Base-by-base conservation (phyloP, 2,329 filamentous ascomycete species). In the Monosporascus sp. region DNA sequence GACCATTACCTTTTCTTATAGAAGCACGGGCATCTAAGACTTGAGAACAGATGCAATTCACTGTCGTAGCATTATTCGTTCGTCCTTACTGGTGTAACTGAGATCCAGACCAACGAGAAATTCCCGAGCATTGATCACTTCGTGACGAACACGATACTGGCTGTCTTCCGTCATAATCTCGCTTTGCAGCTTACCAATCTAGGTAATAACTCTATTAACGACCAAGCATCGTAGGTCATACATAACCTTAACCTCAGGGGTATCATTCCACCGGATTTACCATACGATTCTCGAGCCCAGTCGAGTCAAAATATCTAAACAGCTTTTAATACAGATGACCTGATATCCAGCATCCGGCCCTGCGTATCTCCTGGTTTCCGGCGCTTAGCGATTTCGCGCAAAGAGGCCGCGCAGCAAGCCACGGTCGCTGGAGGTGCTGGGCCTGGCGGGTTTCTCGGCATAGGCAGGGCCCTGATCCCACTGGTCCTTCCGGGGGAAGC, bases 401-500 rank as follows among this genome's bases (percentile, higher is more conserved):
- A 46, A 46, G 43, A 46, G 24, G 22, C 16, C 24, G 43, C 43
- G 22, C 14, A 46, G 14, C 43, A 46, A n/a, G 22, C 43, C 43
- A 16, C 43, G 43, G 24, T 46, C 43, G 43, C 43, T 46, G 3
- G 43, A 46, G 14, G 20, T 17, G 24, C 43, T 46, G 43, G 43
- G 43, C 6, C 43, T 46, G 11, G 14, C 11, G 14, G 43, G 8
- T 35, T 49, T 52, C 46, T 52, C 51, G 43, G 7, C 6, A 27
- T 20, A 8, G 5, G 19, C 19, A 35, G 14, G 14, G 16, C 38
- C 20, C 27, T 40, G 31, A 4, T 45, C 27, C 27, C 40, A 44
- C 46, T 40, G 16, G 5, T 47, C 43, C 11, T 49, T 31, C 16
- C 57, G 52, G 31, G 59, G 54, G 37, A 54, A n/a, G 37, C 56